phyloP scores from a whole-genome alignment of 2,329 filamentous ascomycete species.

The Incumbomyces lentus region DNA sequence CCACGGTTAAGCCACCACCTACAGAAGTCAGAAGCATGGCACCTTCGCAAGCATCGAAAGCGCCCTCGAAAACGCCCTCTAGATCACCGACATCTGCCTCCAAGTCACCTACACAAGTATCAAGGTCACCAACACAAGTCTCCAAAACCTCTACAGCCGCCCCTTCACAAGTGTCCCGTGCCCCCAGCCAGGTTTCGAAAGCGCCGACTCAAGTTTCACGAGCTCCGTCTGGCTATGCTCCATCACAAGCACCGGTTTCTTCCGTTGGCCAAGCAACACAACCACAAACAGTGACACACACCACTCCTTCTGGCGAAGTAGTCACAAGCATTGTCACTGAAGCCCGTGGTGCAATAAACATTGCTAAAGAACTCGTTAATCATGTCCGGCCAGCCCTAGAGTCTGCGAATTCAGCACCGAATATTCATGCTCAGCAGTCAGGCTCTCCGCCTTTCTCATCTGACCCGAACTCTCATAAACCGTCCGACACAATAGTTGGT shows the following conservation, averaged over 20 bases:
- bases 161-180: slow-evolving; percentile 1
- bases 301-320: slow-evolving; percentile 23
- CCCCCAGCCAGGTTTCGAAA: neutral
- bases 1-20: slow-evolving; percentile 53
- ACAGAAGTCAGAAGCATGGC: slow-evolving; percentile 71
- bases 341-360: slow-evolving; percentile 27
- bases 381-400: slow-evolving; percentile 13
- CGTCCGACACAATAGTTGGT: slow-evolving; percentile 58
- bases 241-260: neutral
- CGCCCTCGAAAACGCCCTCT: slow-evolving; percentile 5
- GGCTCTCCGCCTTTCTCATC: slow-evolving; percentile 11
- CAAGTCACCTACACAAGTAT: slow-evolving; percentile 10
- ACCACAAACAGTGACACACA: slow-evolving; percentile 2
- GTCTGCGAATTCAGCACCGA: slow-evolving; percentile 12
- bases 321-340: slow-evolving; percentile 29
- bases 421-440: slow-evolving; percentile 5
- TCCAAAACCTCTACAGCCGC: slow-evolving; percentile 6
- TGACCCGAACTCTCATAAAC: slow-evolving; percentile 21
- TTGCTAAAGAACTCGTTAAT: slow-evolving; percentile 18
- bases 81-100: neutral
- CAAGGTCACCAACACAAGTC: slow-evolving; percentile 1
- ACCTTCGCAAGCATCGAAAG: slow-evolving; percentile 6
- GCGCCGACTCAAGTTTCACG: slow-evolving; percentile 3
- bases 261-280: neutral
- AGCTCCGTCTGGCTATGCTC: neutral